Percentiles rank a stretch among this genome's conserved stretches.
Conservation (phyloP, 257 asterid genomes). For the Solanum dulcamara region DNA sequence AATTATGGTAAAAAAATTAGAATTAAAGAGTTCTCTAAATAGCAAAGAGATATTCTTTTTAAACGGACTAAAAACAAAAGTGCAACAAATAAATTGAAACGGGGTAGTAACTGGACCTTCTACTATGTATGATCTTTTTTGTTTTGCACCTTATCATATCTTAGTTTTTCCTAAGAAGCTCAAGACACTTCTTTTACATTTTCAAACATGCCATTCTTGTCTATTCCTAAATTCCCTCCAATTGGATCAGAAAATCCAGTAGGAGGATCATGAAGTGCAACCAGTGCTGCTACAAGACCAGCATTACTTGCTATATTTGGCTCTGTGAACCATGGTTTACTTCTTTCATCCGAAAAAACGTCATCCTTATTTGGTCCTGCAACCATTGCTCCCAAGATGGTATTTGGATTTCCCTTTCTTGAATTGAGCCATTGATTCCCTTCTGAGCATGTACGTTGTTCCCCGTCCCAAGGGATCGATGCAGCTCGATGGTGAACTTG, state of each 20-base stretch:
- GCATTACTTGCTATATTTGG: conserved; percentile 45
- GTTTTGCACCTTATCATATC: neutral
- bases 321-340: conserved; percentile 30
- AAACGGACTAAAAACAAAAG: neutral
- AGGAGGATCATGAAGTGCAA: conserved; percentile 36
- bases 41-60: neutral
- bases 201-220: conserved; percentile 33
- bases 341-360: conserved; percentile 26
- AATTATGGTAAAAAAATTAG: neutral
- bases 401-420: conserved; percentile 24
- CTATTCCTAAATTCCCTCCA: conserved; percentile 29
- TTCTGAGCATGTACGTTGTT: conserved; percentile 19
- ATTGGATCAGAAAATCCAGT: neutral
- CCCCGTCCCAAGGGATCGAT: conserved; percentile 41
- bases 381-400: conserved; percentile 42
- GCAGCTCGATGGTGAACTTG: conserved; percentile 51
- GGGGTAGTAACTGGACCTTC: neutral
- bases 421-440: conserved; percentile 29
- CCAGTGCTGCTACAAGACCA: conserved; percentile 45
- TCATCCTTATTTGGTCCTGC: conserved; percentile 42
- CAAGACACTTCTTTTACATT: conserved; percentile 7
- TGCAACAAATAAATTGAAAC: neutral
- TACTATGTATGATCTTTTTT: neutral
- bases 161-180: neutral
- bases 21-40: neutral